These are phyloP conservation scores for Tolypocladium amazonense DNA, from an alignment of 2,329 filamentous ascomycete genomes.

Conservation along the genomic window DNA sequence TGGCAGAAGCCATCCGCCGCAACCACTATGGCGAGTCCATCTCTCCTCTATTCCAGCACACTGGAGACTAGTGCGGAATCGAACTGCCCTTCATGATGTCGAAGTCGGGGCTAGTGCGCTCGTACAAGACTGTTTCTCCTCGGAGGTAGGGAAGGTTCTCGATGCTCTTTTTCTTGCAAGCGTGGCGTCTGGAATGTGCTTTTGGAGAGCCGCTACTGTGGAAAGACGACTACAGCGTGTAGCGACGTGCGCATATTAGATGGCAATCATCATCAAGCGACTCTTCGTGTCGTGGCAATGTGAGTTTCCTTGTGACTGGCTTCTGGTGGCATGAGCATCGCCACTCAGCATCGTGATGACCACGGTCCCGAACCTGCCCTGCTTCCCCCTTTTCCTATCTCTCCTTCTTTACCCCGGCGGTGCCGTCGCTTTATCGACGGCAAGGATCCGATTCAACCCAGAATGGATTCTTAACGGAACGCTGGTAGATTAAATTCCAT, in stretches of 20 bases:
- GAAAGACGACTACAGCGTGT: not conserved
- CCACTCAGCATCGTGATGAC: not conserved
- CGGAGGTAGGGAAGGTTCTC: not conserved
- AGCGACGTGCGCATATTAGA: not conserved
- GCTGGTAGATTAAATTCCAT: constrained; percentile 52
- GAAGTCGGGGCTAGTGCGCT: not conserved
- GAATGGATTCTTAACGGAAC: constrained; percentile 72
- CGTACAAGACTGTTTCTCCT: not conserved
- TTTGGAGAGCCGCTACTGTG: not conserved
- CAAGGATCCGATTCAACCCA: constrained; percentile 59
- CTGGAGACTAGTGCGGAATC: constrained; percentile 34
- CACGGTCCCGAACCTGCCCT: not conserved
- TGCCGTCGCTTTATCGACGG: constrained; percentile 61
- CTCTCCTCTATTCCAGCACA: constrained; percentile 57
- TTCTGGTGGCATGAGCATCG: not conserved
- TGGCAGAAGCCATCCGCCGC: constrained; percentile 85
- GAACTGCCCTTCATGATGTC: not conserved
- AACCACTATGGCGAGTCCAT: constrained; percentile 94
- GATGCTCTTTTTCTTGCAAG: constrained; percentile 1
- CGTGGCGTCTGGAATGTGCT: constrained; percentile 2
- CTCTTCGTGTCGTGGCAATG: not conserved
- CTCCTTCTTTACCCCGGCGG: constrained; percentile 43
- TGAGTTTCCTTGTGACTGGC: not conserved
- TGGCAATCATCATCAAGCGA: not conserved
- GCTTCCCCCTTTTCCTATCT: not conserved